Evolutionary conservation across 2,329 filamentous ascomycete genomes (phyloP), one percentile per base, ranked within the genome.

Genomic region (Alternaria ventricosa): DNA sequence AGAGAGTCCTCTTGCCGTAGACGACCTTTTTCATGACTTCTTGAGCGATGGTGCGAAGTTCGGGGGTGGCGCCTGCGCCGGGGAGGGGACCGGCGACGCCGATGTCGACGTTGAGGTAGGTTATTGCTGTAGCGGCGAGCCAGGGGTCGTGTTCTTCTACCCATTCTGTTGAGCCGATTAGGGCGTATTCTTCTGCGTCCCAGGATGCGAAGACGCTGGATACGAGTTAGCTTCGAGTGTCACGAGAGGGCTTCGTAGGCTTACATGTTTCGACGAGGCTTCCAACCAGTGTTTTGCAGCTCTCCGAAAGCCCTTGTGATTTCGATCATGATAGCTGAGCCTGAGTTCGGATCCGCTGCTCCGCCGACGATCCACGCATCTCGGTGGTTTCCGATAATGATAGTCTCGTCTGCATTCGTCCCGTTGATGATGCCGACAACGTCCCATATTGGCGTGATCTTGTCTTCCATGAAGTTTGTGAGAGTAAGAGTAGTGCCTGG

Each of bases 361-460:
- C 85, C 85, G 6, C 85, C 85, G 22, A 85, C 77, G 11, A 86
- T 83, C 85, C 85, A 87, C 0, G 85, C 85, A 73, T 87, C 85
- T 6, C 85, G 81, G 57, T 87, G 85, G 30, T 87, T 86, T 6
- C 85, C 85, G 20, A 87, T 78, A 18, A 87, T 73, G 11, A 86
- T 74, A 6, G 84, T 83, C 70, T 90, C 88, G 67, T 86, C 82
- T 58, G 81, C 66, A 58, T 91, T 88, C 33, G 83, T 87, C 65
- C 87, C 89, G 65, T 89, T 90, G 76, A 94, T 89, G 23, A 93
- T 83, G 13, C 88, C 87, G 57, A 87, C 87, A 27, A 87, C 86
- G 78, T 93, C 88, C 94, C 94, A 97, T 51, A 94, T 83, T 4
- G 92, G 91, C 0, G 91, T 95, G 1, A 87, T 94, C 13, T 88